Evolutionary conservation across 108 stramenopile genomes (phyloP), one percentile per base, ranked within the genome.

Genomic region (Licmophora abbreviata): DNA sequence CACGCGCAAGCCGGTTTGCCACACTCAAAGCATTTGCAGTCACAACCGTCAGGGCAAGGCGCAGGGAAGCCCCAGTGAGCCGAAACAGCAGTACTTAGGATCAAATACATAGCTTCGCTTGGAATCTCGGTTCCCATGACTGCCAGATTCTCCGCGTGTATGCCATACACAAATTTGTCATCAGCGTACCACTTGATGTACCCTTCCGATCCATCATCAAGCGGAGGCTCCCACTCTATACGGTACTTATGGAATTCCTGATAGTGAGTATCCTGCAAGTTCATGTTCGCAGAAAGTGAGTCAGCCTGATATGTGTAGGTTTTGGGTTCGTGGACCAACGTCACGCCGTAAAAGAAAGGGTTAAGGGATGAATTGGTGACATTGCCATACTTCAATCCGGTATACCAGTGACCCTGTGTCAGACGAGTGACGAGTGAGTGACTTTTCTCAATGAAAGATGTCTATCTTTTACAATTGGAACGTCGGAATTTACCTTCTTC

Each of bases 261-360:
- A 43, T 83, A 93, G 51, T 68, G 64, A n/a, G 83, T 68, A 18
- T 67, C 40, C 22, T 61, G 63, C 17, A 93, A 51, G 32, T 79
- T 72, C 8, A 67, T 63, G 54, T 93, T 93, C 24, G 91, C 86
- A 0, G 86, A 88, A 9, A 93, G 56, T 8, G 91, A 86, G 68
- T 93, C 91, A 2, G 91, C 75, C 49, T 85, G 84, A 55, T 93
- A 93, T 7, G 83, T 83, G 34, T 77, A 75, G 4, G 52, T 26
- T 41, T 84, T 81, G 3, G 81, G 77, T 54, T 81, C 62, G 53
- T 88, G 87, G 12, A 70, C 61, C 3, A 93, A 57, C 10, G 69
- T 86, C 3, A 85, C 83, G 15, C 91, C 91, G 49, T 93, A 93
- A 54, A 93, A 93, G 78, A 89, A 93, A 17, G 79, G 79, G 68